Percentiles rank a stretch among this genome's conserved stretches.
Conservation (phyloP, 2,329 filamentous ascomycete genomes). For the Colletotrichum orbiculare region DNA sequence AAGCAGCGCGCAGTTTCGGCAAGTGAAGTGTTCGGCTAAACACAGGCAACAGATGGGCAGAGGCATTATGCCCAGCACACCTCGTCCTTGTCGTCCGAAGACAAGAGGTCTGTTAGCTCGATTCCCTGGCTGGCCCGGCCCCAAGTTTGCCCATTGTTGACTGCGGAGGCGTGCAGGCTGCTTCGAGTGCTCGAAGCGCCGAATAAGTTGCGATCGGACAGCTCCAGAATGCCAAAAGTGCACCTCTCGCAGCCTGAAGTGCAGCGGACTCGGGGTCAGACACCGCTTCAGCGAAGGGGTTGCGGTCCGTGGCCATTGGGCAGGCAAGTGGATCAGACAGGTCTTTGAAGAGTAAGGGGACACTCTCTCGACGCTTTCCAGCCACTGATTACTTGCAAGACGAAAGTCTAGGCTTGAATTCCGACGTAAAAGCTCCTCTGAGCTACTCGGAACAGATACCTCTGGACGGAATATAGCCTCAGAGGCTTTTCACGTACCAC, state of each 20-base stretch:
- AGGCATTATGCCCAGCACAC: conserved; percentile 6
- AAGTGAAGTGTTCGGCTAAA: background rate
- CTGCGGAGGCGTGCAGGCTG: conserved; percentile 22
- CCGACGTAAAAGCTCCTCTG: background rate
- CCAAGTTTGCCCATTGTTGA: background rate
- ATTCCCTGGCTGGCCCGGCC: background rate
- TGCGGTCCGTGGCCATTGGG: conserved; percentile 12
- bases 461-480: no score
- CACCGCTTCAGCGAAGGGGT: conserved; percentile 26
- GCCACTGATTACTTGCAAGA: background rate
- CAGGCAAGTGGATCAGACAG: conserved; percentile 6
- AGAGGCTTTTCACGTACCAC: no score
- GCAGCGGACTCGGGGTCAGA: conserved; percentile 33
- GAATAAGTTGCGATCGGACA: conserved; percentile 37
- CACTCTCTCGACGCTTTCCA: background rate
- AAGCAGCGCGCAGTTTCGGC: no score
- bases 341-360: background rate
- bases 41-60: background rate
- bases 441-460: no score
- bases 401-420: background rate
- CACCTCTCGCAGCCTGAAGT: conserved; percentile 28
- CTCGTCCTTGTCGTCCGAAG: conserved; percentile 10
- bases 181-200: conserved; percentile 36
- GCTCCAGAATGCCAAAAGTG: conserved; percentile 37
- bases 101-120: conserved; percentile 8